Evolutionary conservation across 495 filamentous ascomycete species (phyloP).

Genomic region (Neurospora hispaniola): DNA sequence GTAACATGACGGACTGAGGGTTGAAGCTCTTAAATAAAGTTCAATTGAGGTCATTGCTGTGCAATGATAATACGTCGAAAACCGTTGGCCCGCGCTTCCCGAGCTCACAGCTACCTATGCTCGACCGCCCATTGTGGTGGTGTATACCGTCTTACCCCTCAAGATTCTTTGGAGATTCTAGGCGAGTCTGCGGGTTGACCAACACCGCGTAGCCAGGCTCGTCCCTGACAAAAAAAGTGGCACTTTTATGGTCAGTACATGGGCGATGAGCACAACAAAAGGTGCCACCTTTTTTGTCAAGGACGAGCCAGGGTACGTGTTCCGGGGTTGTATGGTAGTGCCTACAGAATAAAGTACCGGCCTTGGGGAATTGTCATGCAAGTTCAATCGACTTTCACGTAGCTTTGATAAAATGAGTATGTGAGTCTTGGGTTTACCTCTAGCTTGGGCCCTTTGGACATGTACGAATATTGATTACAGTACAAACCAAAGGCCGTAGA

Average conservation of each 20-base stretch:
- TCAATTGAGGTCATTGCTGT: not conserved
- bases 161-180: not conserved
- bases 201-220: not conserved
- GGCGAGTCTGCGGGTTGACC: not conserved
- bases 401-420: not conserved
- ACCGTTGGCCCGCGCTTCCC: not conserved
- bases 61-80: not conserved
- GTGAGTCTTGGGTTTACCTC: not conserved
- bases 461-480: accelerated
- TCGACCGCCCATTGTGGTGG: not conserved
- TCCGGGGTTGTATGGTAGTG: not conserved
- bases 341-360: not conserved
- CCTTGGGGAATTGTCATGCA: no score
- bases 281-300: no score
- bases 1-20: not conserved
- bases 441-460: not conserved
- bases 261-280: no score
- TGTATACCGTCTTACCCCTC: not conserved
- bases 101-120: not conserved
- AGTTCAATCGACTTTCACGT: not conserved
- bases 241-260: no score
- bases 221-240: no score
- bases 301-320: not conserved
- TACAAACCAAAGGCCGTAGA: not conserved
- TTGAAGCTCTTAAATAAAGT: not conserved